These are phyloP conservation scores for Cucumis cinereus DNA, from an alignment of 306 rosid genomes.

Conservation along the genomic window DNA sequence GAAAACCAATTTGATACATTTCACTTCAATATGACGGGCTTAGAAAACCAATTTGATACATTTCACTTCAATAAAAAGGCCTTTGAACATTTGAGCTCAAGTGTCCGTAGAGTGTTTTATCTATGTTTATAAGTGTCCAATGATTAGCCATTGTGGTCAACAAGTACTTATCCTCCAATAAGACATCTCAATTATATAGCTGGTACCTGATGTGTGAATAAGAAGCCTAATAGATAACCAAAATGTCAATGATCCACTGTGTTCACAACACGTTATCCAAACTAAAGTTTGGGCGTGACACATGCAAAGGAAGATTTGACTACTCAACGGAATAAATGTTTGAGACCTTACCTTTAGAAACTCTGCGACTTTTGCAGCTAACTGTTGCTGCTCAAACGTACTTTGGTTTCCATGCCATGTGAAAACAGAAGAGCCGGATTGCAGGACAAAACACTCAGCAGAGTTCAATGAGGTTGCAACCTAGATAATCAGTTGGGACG, in stretches of 20 bases:
- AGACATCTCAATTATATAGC: background rate
- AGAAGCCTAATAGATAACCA: background rate
- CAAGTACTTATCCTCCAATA: background rate
- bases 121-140: background rate
- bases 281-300: background rate
- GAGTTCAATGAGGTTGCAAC: conserved; percentile 76
- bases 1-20: background rate
- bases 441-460: conserved; percentile 72
- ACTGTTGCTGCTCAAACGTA: conserved; percentile 84
- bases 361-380: conserved; percentile 80
- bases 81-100: background rate
- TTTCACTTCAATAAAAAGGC: background rate
- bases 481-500: conserved; percentile 31
- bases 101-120: background rate
- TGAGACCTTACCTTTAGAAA: conserved; percentile 57
- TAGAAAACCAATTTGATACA: background rate
- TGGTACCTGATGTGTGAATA: background rate
- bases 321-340: background rate
- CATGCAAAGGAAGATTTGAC: background rate
- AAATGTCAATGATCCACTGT: background rate
- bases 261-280: background rate
- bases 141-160: background rate
- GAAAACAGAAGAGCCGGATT: conserved; percentile 85
- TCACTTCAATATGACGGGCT: background rate
- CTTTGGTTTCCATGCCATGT: conserved; percentile 93